Evolutionary conservation across 2,329 filamentous ascomycete species (phyloP), one percentile per base, ranked within the genome.

Genomic region (Fusarium xyrophilum): DNA sequence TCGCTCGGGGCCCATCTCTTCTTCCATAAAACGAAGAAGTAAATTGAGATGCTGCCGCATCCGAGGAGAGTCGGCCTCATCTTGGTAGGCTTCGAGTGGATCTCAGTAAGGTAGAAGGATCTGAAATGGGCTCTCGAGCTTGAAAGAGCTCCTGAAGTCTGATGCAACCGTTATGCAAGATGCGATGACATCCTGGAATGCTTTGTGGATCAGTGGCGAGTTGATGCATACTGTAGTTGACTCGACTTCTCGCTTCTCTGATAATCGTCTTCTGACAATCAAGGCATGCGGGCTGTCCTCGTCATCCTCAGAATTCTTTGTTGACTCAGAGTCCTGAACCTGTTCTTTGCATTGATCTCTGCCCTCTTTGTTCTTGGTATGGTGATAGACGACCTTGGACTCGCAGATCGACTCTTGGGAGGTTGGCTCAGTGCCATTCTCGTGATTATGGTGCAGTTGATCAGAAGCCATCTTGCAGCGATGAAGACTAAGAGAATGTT

Each of bases 31-130:
- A 4, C 46, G 30, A 19, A 50, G 27, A 13, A 50, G 32, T 3
- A 50, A 2, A 13, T 15, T 50, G 32, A 50, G 46, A 19, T 50
- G 32, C 8, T 50, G 46, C 15, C 46, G 46, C 46, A 36, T 36
- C 0, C 23, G 46, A 14, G 46, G 46, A 1, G 46, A 50, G 0
- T 17, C 32, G 3, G 46, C 32, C 1, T 27, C 32, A 15, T 50
- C 32, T n/a, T 17, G 3, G 9, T 50, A 50, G 21, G 32, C 46
- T 17, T 35, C 46, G 0, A 50, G 17, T 0, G 23, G 4, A 5
- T 36, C 46, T 32, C 46, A 50, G 15, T 50, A 25, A 13, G 36
- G 46, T 2, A 50, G 10, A 4, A 50, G 30, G 17, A 50, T 50
- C 17, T 50, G 46, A 6, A 50, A 50, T n/a, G 46, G 46, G 13